Evolutionary conservation across 2,329 filamentous ascomycete genomes (phyloP).

Genomic region (Neopestalotiopsis sp.): DNA sequence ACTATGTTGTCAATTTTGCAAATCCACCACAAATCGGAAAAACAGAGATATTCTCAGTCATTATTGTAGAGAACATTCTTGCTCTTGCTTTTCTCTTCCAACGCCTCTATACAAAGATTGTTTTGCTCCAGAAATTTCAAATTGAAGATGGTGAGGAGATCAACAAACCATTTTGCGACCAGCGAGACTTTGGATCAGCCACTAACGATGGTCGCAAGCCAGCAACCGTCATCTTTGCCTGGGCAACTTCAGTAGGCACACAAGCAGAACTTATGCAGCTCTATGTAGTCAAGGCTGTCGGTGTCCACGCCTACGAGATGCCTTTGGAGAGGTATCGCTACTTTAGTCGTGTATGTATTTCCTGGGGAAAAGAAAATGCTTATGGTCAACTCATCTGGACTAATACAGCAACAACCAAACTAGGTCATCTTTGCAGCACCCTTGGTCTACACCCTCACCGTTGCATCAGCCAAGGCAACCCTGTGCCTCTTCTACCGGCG

Average conservation of each 20-base stretch:
- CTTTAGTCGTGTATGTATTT: constrained; percentile 19
- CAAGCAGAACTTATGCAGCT: constrained; percentile 15
- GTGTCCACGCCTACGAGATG: constrained; percentile 25
- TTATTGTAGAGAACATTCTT: constrained; percentile 19
- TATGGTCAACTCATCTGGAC: background rate
- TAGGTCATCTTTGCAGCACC: constrained; percentile 22
- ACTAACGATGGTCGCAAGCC: background rate
- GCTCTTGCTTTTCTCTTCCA: constrained; percentile 22
- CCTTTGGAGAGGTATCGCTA: constrained; percentile 19
- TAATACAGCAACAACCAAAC: background rate
- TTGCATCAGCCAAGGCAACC: constrained; percentile 41
- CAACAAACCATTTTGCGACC: background rate
- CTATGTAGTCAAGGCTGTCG: constrained; percentile 17
- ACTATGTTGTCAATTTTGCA: constrained; percentile 19
- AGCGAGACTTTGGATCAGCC: background rate
- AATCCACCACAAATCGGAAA: constrained; percentile 18
- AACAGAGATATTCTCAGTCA: constrained; percentile 18
- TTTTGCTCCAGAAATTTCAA: constrained; percentile 17
- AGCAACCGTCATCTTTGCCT: constrained; percentile 15
- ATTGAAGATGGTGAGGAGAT: constrained; percentile 20
- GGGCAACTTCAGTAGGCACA: constrained; percentile 13
- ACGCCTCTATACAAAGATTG: constrained; percentile 23
- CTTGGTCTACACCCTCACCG: constrained; percentile 39
- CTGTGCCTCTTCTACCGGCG: constrained; percentile 44
- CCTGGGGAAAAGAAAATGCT: too few species aligned